These are phyloP conservation scores for Comarum palustre DNA, from an alignment of 306 rosid genomes.

Conservation along the genomic window DNA sequence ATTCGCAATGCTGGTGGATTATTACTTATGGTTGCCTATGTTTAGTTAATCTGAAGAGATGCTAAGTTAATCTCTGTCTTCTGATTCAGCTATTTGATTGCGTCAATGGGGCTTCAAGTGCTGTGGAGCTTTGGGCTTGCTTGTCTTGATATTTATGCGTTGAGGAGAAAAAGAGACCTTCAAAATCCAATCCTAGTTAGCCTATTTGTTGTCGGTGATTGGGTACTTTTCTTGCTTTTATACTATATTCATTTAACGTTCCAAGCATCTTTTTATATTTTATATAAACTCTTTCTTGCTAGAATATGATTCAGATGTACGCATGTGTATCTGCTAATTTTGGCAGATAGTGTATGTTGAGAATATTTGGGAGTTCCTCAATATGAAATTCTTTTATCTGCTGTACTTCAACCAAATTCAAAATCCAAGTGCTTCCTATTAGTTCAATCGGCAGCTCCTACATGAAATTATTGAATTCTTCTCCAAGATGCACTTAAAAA, in stretches of 20 bases:
- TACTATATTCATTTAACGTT: not conserved
- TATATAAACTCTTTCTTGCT: not conserved
- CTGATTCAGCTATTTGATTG: conserved; percentile 77
- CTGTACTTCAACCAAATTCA: not conserved
- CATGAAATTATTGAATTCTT: not conserved
- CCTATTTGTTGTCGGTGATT: conserved; percentile 91
- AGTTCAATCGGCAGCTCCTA: not conserved
- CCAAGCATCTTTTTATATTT: not conserved
- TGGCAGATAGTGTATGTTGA: not conserved
- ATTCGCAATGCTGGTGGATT: not conserved
- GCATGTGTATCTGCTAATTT: not conserved
- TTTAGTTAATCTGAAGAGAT: conserved; percentile 9
- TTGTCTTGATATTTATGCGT: conserved; percentile 85
- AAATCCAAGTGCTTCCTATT: not conserved
- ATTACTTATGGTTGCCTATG: not conserved
- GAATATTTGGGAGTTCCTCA: not conserved
- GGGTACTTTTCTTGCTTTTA: conserved; percentile 56
- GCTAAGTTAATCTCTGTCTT: conserved; percentile 14
- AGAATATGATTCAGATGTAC: conserved; percentile 9
- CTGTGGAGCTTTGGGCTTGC: conserved; percentile 98
- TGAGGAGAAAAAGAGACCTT: conserved; percentile 77
- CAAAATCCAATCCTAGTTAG: conserved; percentile 88
- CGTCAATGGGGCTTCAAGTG: conserved; percentile 98
- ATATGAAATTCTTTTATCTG: not conserved
- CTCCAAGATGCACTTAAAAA: not conserved